phyloP scores from a whole-genome alignment of 148 eudicot genomes.

The Diospyros kaki region DNA sequence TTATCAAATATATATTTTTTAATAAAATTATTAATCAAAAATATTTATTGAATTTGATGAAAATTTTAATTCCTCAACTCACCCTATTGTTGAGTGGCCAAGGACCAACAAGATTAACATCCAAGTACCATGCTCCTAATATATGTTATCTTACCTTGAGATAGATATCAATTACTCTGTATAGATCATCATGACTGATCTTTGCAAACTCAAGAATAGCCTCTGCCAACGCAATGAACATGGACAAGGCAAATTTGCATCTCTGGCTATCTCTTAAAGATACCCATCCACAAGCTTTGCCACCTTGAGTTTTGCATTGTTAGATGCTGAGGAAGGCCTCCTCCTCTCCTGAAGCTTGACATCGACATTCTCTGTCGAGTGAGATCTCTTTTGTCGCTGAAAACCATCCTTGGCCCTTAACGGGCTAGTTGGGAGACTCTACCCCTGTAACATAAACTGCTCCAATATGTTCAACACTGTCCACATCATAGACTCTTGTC shows the following conservation, averaged over 20 bases:
- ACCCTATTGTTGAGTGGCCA: no score
- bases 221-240: conserved; percentile 62
- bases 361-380: conserved; percentile 65
- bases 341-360: conserved; percentile 60
- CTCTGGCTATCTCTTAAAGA: conserved; percentile 58
- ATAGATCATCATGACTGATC: conserved; percentile 77
- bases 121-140: neutral
- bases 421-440: conserved; percentile 72
- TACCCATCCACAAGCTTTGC: conserved; percentile 71
- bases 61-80: no score
- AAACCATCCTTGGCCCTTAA: conserved; percentile 40
- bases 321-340: conserved; percentile 77
- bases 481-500: conserved; percentile 55
- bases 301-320: conserved; percentile 65
- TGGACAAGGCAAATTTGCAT: conserved; percentile 52
- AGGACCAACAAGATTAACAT: no score
- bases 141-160: conserved; percentile 48
- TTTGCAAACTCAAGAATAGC: conserved; percentile 62
- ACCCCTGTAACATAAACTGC: conserved; percentile 62
- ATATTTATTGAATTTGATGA: no score
- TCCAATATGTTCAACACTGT: conserved; percentile 57
- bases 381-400: conserved; percentile 50
- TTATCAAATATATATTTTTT: no score
- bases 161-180: conserved; percentile 73
- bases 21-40: no score